These are phyloP conservation scores for Chaetomium cochliodes DNA, from an alignment of 495 filamentous ascomycete genomes.

Conservation along the genomic window DNA sequence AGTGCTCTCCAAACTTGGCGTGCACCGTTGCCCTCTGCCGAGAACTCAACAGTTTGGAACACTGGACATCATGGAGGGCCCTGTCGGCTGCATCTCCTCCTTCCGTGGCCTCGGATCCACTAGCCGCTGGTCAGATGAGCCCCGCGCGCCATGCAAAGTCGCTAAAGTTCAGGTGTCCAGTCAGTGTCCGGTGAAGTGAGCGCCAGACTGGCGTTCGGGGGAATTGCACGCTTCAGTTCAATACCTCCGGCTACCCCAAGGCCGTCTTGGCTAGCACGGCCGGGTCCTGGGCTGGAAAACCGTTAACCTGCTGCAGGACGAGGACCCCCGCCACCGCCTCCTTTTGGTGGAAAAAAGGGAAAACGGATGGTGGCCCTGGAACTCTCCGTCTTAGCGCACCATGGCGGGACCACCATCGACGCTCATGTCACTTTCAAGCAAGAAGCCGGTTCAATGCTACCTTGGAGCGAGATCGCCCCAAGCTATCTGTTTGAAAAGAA, in stretches of 20 bases:
- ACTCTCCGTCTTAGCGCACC: conserved; percentile 11
- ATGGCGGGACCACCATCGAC: too few relatives aligned
- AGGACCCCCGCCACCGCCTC: conserved; percentile 1
- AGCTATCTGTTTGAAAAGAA: conserved; percentile 2
- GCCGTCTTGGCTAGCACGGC: conserved; percentile 14
- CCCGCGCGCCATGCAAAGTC: background rate
- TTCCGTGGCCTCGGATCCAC: background rate
- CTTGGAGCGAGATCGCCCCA: background rate
- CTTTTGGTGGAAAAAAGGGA: conserved; percentile 24
- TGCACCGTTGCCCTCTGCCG: background rate
- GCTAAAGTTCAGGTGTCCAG: background rate
- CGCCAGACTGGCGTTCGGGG: background rate
- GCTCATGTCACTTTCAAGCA: conserved; percentile 5
- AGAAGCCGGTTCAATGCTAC: background rate
- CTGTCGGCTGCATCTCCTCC: background rate
- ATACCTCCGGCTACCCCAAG: conserved; percentile 3
- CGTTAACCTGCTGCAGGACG: conserved; percentile 15
- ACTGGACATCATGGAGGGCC: too few relatives aligned
- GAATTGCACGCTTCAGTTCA: conserved; percentile 10
- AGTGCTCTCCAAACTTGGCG: background rate
- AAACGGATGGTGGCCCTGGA: conserved; percentile 9
- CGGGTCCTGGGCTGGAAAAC: conserved; percentile 10
- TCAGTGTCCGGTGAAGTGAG: too few relatives aligned
- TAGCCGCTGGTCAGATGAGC: background rate
- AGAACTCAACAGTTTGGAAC: background rate